Conservation (phyloP, 2,329 filamentous ascomycete species). For the Dactylellina sp. region DNA sequence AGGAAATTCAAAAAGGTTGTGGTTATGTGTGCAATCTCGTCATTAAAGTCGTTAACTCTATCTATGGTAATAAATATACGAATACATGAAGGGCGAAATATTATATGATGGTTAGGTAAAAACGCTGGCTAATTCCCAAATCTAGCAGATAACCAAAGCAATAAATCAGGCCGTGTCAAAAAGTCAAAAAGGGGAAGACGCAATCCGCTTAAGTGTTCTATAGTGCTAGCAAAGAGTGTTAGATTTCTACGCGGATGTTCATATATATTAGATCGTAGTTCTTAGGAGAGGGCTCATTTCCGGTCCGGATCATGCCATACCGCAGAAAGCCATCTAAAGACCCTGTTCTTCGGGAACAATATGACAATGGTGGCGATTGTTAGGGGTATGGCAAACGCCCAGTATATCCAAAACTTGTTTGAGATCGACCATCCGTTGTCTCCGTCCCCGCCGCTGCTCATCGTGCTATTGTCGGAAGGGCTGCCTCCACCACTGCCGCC, state of each 20-base stretch:
- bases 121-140: neutral
- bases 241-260: no score
- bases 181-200: no score
- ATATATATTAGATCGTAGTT: no score
- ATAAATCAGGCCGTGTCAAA: no score
- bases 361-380: constrained; percentile 19
- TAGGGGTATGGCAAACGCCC: constrained; percentile 41
- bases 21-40: neutral
- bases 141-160: no score
- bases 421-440: constrained; percentile 31
- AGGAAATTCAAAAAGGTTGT: no score
- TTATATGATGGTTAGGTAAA: neutral
- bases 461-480: neutral
- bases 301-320: no score
- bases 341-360: constrained; percentile 1
- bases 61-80: neutral
- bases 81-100: neutral
- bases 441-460: neutral
- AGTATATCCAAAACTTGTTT: constrained; percentile 49
- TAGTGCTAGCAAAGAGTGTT: no score
- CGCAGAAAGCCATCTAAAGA: constrained; percentile 10
- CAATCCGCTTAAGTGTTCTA: no score
- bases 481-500: constrained; percentile 13
- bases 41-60: neutral
- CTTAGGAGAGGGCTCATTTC: no score